phyloP scores from a whole-genome alignment of 1,284 basidiomycete species.

The Heterobasidion irregulare region DNA sequence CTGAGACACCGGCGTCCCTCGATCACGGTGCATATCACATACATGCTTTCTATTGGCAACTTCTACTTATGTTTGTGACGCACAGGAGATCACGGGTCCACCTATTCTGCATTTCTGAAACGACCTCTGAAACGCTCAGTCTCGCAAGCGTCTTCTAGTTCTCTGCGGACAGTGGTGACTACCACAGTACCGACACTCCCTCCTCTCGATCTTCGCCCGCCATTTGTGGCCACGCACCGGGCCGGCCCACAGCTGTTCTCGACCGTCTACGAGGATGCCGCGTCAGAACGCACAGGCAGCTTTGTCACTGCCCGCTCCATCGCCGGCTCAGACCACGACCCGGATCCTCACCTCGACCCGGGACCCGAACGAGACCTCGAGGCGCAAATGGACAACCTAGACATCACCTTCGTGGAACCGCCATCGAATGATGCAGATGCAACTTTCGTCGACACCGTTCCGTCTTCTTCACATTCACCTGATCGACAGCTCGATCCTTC shows the following conservation, averaged over 20 bases:
- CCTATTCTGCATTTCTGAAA: slow-evolving; percentile 38
- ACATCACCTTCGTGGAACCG: neutral
- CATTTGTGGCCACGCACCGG: slow-evolving; percentile 33
- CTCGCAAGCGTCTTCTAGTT: slow-evolving; percentile 50
- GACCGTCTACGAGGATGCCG: slow-evolving; percentile 33
- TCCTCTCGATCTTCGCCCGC: slow-evolving; percentile 47
- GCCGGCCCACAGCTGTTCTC: slow-evolving; percentile 28
- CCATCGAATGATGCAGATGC: neutral
- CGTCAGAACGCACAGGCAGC: slow-evolving; percentile 45
- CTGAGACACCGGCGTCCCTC: slow-evolving; percentile 21
- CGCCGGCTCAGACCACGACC: slow-evolving; percentile 29
- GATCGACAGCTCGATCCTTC: neutral
- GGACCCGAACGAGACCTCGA: neutral
- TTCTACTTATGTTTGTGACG: neutral
- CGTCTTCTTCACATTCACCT: slow-evolving; percentile 1
- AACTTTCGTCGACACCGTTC: neutral
- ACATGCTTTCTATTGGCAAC: neutral
- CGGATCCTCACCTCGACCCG: neutral
- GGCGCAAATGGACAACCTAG: neutral
- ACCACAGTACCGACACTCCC: slow-evolving; percentile 27
- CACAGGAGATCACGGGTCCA: slow-evolving; percentile 8
- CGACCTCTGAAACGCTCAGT: slow-evolving; percentile 47
- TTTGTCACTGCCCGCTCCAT: slow-evolving; percentile 48
- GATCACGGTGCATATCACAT: neutral
- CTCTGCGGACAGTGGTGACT: slow-evolving; percentile 33